Percentiles rank a stretch among this genome's conserved stretches.
Evolutionary conservation across 2,329 filamentous ascomycete genomes (phyloP).

Genomic region (Penicillium sp.): DNA sequence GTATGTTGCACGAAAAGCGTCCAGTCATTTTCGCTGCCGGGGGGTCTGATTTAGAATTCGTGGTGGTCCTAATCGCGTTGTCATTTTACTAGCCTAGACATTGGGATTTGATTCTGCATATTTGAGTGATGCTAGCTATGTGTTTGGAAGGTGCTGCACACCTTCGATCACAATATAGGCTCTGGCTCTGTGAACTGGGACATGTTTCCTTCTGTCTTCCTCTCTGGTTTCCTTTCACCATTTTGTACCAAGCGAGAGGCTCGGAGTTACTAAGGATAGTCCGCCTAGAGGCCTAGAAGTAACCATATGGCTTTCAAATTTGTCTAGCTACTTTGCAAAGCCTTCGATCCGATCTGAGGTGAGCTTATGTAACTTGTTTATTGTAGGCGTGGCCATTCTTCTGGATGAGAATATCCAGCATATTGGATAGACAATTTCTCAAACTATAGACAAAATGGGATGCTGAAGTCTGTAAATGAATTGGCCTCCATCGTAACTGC

Average conservation of each 20-base stretch:
- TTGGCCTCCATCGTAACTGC: neutral
- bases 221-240: neutral
- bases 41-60: neutral
- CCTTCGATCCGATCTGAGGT: neutral
- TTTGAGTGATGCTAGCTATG: neutral
- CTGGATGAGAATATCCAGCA: neutral
- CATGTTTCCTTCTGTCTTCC: neutral
- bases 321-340: neutral
- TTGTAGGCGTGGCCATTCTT: neutral
- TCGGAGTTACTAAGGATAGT: neutral
- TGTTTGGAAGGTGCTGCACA: neutral
- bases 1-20: neutral
- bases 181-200: too few species aligned
- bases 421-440: too few species aligned
- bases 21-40: neutral
- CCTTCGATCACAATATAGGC: neutral
- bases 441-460: neutral
- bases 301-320: neutral
- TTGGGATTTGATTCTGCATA: neutral
- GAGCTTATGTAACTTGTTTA: neutral
- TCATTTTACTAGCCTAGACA: neutral
- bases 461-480: too few species aligned
- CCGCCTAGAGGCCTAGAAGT: neutral
- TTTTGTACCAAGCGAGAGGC: neutral
- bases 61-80: neutral